Percentiles rank a stretch among this genome's conserved stretches.
phyloP scores from a whole-genome alignment of 2,329 filamentous ascomycete species.

The Pestalotiopsis sp. region DNA sequence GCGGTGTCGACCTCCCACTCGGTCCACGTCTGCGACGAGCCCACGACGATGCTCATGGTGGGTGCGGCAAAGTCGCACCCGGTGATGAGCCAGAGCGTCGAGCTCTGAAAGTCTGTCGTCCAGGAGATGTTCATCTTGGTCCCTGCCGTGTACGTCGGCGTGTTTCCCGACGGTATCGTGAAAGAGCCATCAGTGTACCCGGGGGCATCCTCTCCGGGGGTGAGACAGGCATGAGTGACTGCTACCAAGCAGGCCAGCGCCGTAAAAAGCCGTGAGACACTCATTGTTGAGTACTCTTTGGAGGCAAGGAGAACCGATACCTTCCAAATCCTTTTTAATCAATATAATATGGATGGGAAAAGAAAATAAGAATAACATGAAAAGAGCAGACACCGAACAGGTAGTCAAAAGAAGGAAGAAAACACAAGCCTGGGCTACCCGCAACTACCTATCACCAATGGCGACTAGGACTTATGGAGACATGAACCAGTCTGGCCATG shows the following conservation, averaged over 20 bases:
- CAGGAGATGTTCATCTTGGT: slow-evolving; percentile 25
- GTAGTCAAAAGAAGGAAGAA: not conserved
- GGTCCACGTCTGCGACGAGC: slow-evolving; percentile 18
- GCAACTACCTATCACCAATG: not conserved
- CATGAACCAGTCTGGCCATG: not conserved
- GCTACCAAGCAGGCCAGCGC: not conserved
- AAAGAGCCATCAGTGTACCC: slow-evolving; percentile 24
- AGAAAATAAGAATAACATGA: not conserved
- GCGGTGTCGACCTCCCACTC: slow-evolving; percentile 25
- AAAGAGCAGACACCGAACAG: not conserved
- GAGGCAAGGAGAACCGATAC: not conserved
- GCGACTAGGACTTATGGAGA: not conserved
- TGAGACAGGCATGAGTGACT: not conserved
- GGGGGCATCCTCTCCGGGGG: slow-evolving; percentile 10
- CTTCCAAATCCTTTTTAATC: not conserved
- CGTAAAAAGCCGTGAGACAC: not conserved
- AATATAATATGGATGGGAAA: not conserved
- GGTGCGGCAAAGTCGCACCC: slow-evolving; percentile 22
- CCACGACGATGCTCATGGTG: slow-evolving; percentile 23
- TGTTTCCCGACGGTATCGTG: slow-evolving; percentile 20
- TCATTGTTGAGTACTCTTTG: not conserved
- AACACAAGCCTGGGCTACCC: not conserved
- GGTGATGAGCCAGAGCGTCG: slow-evolving; percentile 26
- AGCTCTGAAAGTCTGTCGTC: slow-evolving; percentile 23
- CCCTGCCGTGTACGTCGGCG: slow-evolving; percentile 20